Conservation (phyloP, 169 alveolate genomes). For the Eimeria maxima region DNA sequence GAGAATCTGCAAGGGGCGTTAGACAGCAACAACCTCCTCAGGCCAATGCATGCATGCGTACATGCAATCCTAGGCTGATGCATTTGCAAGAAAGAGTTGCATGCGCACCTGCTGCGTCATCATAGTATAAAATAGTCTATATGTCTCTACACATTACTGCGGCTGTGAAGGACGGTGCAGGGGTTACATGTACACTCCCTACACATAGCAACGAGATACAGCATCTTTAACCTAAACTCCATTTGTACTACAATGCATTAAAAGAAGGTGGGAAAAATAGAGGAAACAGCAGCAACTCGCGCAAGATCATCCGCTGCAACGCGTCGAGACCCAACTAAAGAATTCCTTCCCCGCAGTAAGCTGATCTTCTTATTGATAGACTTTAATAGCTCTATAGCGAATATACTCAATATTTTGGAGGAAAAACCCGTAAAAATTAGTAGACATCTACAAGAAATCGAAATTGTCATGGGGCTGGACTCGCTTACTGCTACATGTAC, state of each 20-base stretch:
- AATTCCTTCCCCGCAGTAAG: not conserved
- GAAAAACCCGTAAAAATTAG: not conserved
- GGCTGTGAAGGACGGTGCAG: not conserved
- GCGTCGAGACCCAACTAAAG: not conserved
- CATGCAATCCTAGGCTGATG: not conserved
- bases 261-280: not conserved
- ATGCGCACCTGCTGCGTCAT: not conserved
- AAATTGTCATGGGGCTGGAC: not conserved
- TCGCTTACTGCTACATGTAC: not conserved
- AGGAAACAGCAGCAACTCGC: not conserved
- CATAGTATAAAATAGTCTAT: no score
- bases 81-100: not conserved
- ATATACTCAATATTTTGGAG: not conserved
- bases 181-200: not conserved
- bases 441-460: not conserved
- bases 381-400: not conserved
- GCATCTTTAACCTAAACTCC: not conserved
- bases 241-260: not conserved
- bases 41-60: not conserved
- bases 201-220: not conserved
- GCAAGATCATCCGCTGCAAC: not conserved
- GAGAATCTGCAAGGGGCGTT: no score
- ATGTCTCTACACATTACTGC: not conserved
- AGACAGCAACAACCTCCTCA: no score
- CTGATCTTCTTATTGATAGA: no score